Evolutionary conservation across 1,284 basidiomycete genomes (phyloP), one percentile per base, ranked within the genome.

Genomic region (Peniophora sp.): DNA sequence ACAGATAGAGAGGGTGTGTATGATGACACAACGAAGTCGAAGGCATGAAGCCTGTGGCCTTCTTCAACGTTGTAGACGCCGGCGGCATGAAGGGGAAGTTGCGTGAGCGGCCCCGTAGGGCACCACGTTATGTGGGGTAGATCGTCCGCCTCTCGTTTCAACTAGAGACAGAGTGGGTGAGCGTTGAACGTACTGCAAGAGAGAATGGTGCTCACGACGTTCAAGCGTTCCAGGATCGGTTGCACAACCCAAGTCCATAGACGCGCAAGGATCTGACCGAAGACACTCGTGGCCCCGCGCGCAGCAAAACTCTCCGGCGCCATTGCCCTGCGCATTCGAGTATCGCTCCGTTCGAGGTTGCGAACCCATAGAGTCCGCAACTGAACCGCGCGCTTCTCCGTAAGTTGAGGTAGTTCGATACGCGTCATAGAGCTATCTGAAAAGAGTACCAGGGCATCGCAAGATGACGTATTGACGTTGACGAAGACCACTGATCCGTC

Each of bases 1-100:
- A 36, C 20, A 20, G 24, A 15, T 2, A 64, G 47, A 0, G 60
- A 60, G 3, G 60, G 57, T 11, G 54, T 60, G 48, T 62, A 64
- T 1, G 62, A 64, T 2, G 60, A 60, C 8, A 61, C 48, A 32
- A 57, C 56, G 24, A 53, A 56, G 39, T 63, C 60, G 3, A 44
- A 42, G 9, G 44, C 27, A 1, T 47, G 52, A 2, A 47, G 46
- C 14, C 44, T 22, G n/a, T 9, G 20, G 43, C n/a, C 11, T 8
- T 41, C 8, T 5, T 5, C 42, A 46, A 20, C 36, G n/a, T 14
- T 36, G 41, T 58, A 58, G 14, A 54, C 47, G 2, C 59, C 58
- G 2, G 61, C 61, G 10, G 61, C 61, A 36, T 63, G 61, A 24
- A 63, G 51, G 9, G 61, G 60, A 18, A 62, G 54, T 12, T 54